Evolutionary conservation across 1,139 yeast genomes (phyloP), one percentile per base, ranked within the genome.

Genomic region (Saccharomycopsis hybrid): DNA sequence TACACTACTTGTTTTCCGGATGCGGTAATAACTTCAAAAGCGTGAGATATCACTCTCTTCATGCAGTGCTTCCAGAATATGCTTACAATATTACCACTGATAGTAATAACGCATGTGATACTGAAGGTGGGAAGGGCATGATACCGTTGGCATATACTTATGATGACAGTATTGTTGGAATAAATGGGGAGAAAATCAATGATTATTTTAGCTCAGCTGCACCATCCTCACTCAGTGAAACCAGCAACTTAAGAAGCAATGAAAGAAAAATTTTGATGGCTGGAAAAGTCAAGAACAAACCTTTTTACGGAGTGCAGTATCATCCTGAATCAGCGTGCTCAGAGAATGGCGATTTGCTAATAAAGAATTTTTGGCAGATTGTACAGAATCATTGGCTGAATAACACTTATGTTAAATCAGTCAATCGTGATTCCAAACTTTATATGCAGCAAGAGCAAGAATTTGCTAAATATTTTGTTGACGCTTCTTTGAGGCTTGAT

Each of bases 321-420:
- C 99, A 94, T 61, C 98, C 98, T 0, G 99, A 94, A 61, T 88
- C 97, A 0, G 78, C 92, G 40, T 88, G 96, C 60, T 89, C 97
- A 0, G 69, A 72, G 9, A 62, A 68, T 47, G 98, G 98, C 1
- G 71, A 64, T 2, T 62, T 65, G 5, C 65, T 92, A 51, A 63
- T 90, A 2, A 56, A 59, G 27, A 85, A 85, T 60, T 92, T 92
- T 62, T 76, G 87, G 69, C 36, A 54, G 0, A 56, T 80, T 33
- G 87, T 94, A 0, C 47, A 52, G 1, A 55, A 59, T 1, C 72
- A 65, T 60, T n/a, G n/a, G n/a, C n/a, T n/a, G n/a, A n/a, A n/a
- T n/a, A n/a, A n/a, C n/a, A n/a, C n/a, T n/a, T n/a, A n/a, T n/a
- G n/a, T n/a, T n/a, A 78, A 77, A 42, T 3, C 9, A 8, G 27